These are phyloP conservation scores for Paraconiothyrium sp. DNA, from an alignment of 2,329 filamentous ascomycete genomes.

Conservation along the genomic window DNA sequence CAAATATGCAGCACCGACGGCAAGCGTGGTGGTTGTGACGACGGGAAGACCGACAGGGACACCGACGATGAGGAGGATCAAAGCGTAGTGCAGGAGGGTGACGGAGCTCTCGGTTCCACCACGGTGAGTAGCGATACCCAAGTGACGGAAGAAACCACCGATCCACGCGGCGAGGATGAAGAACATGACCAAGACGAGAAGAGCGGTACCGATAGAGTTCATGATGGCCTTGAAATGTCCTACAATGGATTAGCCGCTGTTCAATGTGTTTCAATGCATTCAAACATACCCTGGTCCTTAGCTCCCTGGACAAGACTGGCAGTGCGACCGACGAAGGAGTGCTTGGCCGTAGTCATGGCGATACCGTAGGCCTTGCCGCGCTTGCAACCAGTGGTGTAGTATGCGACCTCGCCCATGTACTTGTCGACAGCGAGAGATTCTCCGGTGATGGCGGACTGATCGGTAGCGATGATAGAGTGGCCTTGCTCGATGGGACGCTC, in stretches of 20 bases:
- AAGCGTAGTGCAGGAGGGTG: slow-evolving; percentile 64
- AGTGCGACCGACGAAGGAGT: slow-evolving; percentile 81
- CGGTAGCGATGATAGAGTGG: slow-evolving; percentile 73
- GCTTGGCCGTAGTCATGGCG: slow-evolving; percentile 71
- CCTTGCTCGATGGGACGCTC: slow-evolving; percentile 65
- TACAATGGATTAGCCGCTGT: neutral
- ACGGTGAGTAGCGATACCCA: slow-evolving; percentile 69
- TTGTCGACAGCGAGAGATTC: slow-evolving; percentile 82
- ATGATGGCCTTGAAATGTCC: slow-evolving; percentile 82
- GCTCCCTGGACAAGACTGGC: slow-evolving; percentile 78
- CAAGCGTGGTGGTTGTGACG: slow-evolving; percentile 79
- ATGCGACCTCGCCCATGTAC: slow-evolving; percentile 78
- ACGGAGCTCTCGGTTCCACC: slow-evolving; percentile 60
- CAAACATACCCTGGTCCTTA: slow-evolving; percentile 69
- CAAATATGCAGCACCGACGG: slow-evolving; percentile 79
- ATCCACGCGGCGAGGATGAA: slow-evolving; percentile 80
- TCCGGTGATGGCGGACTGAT: slow-evolving; percentile 83
- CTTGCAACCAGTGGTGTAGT: slow-evolving; percentile 85
- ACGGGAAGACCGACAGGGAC: slow-evolving; percentile 81
- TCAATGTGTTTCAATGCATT: neutral
- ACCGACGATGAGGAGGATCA: slow-evolving; percentile 74
- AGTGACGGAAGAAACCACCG: slow-evolving; percentile 78
- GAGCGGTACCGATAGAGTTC: slow-evolving; percentile 79
- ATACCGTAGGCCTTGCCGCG: slow-evolving; percentile 79
- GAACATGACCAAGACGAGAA: slow-evolving; percentile 80